Evolutionary conservation across 2,329 filamentous ascomycete genomes (phyloP).

Genomic region (Arthrobotrys megalospora): DNA sequence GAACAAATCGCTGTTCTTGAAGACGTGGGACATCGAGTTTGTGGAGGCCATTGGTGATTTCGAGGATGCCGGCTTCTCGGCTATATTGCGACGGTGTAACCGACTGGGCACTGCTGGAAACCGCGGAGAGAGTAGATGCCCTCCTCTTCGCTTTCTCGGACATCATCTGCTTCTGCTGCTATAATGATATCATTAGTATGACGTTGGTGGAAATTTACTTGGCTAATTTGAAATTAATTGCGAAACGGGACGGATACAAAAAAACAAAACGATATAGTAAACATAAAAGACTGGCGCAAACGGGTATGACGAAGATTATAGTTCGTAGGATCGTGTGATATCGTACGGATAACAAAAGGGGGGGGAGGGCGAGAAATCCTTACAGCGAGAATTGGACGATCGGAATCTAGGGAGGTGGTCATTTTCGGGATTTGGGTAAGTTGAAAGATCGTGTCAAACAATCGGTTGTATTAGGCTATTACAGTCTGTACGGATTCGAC

Average conservation of each 20-base stretch:
- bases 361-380: slow-evolving; percentile 16
- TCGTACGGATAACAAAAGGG: slow-evolving; percentile 19
- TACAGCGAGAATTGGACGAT: slow-evolving; percentile 59
- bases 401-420: slow-evolving; percentile 58
- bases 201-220: slow-evolving; percentile 24
- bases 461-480: slow-evolving; percentile 38
- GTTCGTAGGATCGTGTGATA: neutral
- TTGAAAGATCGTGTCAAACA: slow-evolving; percentile 60
- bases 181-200: slow-evolving; percentile 20
- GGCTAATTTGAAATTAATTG: slow-evolving; percentile 17
- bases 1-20: slow-evolving; percentile 82
- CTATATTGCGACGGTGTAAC: slow-evolving; percentile 72
- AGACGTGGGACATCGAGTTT: slow-evolving; percentile 93
- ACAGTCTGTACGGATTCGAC: slow-evolving; percentile 10
- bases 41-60: slow-evolving; percentile 84
- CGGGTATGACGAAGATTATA: neutral
- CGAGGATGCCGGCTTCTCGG: slow-evolving; percentile 73
- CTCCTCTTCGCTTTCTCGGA: slow-evolving; percentile 59
- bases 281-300: slow-evolving; percentile 1
- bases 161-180: slow-evolving; percentile 46
- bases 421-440: slow-evolving; percentile 32
- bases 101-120: slow-evolving; percentile 62
- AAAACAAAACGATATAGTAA: slow-evolving; percentile 8
- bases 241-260: slow-evolving; percentile 26
- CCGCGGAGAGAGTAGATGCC: slow-evolving; percentile 57